Percentiles rank a stretch among this genome's conserved stretches.
These are phyloP conservation scores for Fusarium lyarnte DNA, from an alignment of 2,329 filamentous ascomycete species.

Conservation along the genomic window DNA sequence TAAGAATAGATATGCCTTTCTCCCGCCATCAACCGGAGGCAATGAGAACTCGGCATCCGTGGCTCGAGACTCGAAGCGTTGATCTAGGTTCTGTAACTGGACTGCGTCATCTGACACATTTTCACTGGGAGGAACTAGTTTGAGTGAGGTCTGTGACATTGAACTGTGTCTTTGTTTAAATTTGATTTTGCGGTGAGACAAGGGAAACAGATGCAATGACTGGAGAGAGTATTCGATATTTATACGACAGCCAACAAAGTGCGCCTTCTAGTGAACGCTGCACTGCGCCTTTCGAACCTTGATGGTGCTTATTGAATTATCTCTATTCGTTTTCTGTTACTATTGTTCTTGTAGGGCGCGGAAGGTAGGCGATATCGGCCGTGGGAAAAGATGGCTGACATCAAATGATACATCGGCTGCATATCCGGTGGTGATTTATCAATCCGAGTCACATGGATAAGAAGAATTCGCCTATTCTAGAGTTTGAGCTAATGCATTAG, in stretches of 20 bases:
- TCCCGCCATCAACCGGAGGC: constrained; percentile 50
- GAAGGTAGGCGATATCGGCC: constrained; percentile 5
- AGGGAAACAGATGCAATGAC: background rate
- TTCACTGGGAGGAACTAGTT: background rate
- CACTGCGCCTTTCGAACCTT: background rate
- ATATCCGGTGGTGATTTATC: background rate
- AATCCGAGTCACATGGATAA: background rate
- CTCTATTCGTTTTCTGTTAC: background rate
- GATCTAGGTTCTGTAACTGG: background rate
- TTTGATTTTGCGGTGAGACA: background rate
- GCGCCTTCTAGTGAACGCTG: background rate
- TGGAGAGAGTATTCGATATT: background rate
- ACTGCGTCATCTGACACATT: background rate
- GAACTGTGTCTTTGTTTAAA: background rate
- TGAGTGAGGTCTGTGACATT: constrained; percentile 14
- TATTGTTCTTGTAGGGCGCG: constrained; percentile 20
- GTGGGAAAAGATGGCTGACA: background rate
- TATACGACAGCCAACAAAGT: background rate
- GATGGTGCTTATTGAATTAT: background rate
- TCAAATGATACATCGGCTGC: background rate
- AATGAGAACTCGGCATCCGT: constrained; percentile 37
- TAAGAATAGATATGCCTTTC: constrained; percentile 49
- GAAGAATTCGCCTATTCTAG: background rate
- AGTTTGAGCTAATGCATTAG: constrained; percentile 5
- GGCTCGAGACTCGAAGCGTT: background rate